Evolutionary conservation across 139 green algal genomes (phyloP).

Genomic region (Deuterostichococcus epilithicus): DNA sequence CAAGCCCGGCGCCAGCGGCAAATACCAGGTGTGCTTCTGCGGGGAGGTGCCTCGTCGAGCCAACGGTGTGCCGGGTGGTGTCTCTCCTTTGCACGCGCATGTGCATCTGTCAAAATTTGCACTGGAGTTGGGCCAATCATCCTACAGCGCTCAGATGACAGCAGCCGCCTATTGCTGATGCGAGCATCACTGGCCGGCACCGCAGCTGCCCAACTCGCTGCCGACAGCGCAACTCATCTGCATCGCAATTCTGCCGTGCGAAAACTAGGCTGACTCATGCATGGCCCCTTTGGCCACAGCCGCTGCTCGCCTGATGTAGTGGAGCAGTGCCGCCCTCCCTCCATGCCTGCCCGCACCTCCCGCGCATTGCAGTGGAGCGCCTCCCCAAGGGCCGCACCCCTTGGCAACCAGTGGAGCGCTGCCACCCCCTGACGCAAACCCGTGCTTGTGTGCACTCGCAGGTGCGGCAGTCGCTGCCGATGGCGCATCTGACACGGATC

Average conservation of each 20-base stretch:
- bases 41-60: neutral
- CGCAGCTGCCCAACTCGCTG: neutral
- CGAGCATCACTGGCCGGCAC: neutral
- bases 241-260: too few relatives aligned
- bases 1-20: conserved; percentile 22
- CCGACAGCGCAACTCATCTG: neutral
- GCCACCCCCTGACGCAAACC: too few relatives aligned
- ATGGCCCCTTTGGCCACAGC: too few relatives aligned
- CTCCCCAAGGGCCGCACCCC: too few relatives aligned
- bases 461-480: conserved; percentile 31
- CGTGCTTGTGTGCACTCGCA: conserved; percentile 6
- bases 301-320: neutral
- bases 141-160: too few relatives aligned
- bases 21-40: conserved; percentile 18
- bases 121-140: too few relatives aligned
- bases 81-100: too few relatives aligned
- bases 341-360: neutral
- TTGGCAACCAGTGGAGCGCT: too few relatives aligned
- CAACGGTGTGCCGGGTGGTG: too few relatives aligned
- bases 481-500: conserved; percentile 34
- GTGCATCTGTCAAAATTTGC: too few relatives aligned
- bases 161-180: neutral
- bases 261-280: too few relatives aligned
- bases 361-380: neutral
- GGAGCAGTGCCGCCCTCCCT: neutral